Evolutionary conservation across 2,329 filamentous ascomycete genomes (phyloP).

Genomic region (Ramichloridium luteum): DNA sequence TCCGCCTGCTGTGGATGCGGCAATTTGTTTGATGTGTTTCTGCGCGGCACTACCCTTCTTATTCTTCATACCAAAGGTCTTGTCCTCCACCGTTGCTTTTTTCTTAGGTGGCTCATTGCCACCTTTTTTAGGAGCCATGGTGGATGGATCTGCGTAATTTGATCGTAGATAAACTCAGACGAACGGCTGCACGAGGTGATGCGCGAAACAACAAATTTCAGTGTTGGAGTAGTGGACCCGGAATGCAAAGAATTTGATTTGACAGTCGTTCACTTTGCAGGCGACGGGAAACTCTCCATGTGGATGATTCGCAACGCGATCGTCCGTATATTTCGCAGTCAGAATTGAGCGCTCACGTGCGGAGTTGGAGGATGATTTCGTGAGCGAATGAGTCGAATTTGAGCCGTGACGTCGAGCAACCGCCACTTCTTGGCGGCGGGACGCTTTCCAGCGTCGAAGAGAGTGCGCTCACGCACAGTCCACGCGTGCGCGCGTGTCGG

Average conservation of each 20-base stretch:
- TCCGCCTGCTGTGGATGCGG: slow-evolving; percentile 57
- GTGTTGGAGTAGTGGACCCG: slow-evolving; percentile 1
- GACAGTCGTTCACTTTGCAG: slow-evolving; percentile 13
- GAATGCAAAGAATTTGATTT: no score
- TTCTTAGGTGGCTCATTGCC: slow-evolving; percentile 36
- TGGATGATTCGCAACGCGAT: slow-evolving; percentile 4
- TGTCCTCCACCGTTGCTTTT: slow-evolving; percentile 67
- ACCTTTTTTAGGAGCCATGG: slow-evolving; percentile 65
- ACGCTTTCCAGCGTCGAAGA: no score
- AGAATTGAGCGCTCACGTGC: neutral
- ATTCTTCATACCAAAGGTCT: slow-evolving; percentile 99
- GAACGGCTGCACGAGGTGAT: slow-evolving; percentile 5
- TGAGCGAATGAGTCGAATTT: slow-evolving; percentile 1
- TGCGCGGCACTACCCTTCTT: slow-evolving; percentile 89
- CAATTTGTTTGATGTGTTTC: slow-evolving; percentile 77
- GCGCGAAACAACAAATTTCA: slow-evolving; percentile 2
- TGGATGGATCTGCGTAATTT: slow-evolving; percentile 24
- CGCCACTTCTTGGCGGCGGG: slow-evolving; percentile 1
- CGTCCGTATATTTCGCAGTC: no score
- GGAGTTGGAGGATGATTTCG: neutral
- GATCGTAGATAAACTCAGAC: slow-evolving; percentile 6
- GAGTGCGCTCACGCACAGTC: no score
- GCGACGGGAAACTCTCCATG: slow-evolving; percentile 27
- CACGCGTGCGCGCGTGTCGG: no score
- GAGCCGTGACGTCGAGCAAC: neutral